phyloP scores from a whole-genome alignment of 257 asterid species.

The Anisodus tanguticus region DNA sequence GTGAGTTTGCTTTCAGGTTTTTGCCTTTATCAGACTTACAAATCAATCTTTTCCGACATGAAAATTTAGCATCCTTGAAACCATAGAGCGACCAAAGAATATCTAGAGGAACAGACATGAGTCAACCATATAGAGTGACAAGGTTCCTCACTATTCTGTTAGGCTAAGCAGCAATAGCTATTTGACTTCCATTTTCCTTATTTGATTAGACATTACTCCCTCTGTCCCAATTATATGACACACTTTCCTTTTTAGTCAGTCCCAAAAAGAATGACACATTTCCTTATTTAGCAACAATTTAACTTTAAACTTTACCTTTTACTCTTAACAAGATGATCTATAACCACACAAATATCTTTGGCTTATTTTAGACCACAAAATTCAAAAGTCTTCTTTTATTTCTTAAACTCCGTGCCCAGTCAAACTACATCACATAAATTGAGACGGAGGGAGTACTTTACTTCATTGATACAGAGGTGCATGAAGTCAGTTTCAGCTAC shows the following conservation, averaged over 20 bases:
- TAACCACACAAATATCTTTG: no score
- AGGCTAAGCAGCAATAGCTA: neutral
- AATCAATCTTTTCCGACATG: neutral
- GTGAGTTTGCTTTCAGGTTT: neutral
- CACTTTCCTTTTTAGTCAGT: no score
- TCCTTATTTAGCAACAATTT: no score
- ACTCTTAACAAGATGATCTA: no score
- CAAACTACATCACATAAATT: no score
- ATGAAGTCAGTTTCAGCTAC: neutral
- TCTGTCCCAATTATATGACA: no score
- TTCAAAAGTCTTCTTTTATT: no score
- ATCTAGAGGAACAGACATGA: no score
- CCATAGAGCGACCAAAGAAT: neutral
- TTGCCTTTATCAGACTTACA: slow-evolving; percentile 9
- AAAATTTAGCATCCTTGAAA: neutral
- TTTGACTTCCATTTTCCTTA: slow-evolving; percentile 16
- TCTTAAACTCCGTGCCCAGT: no score
- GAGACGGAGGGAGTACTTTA: neutral
- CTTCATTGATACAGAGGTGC: slow-evolving; percentile 17
- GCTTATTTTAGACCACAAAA: no score
- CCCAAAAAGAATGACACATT: no score
- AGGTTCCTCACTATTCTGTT: neutral
- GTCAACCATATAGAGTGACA: neutral
- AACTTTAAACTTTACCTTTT: no score
- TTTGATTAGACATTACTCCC: neutral